A percentile compares a stretch with the other conserved stretches of the same genome.
phyloP scores from a whole-genome alignment of 2,329 filamentous ascomycete species.

The Aureobasidium sp. region DNA sequence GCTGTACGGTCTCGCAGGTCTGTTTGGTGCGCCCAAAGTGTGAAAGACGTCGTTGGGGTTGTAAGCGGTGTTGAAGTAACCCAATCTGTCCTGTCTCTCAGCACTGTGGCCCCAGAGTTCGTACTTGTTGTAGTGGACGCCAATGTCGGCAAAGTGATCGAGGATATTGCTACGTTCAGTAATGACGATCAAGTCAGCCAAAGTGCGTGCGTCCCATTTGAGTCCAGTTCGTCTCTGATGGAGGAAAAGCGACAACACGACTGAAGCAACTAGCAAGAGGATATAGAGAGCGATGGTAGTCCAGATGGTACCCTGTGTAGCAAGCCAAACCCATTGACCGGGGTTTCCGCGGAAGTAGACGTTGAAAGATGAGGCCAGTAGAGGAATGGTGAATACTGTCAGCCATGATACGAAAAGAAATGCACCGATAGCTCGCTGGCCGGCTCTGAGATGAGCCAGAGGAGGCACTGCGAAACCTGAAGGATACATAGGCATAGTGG shows the following conservation, averaged over 20 bases:
- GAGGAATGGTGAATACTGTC: slow-evolving; percentile 69
- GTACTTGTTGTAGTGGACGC: slow-evolving; percentile 49
- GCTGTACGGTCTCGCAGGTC: slow-evolving; percentile 45
- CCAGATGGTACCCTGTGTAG: slow-evolving; percentile 74
- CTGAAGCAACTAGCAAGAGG: slow-evolving; percentile 52
- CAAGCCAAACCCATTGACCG: slow-evolving; percentile 68
- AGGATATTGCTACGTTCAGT: slow-evolving; percentile 75
- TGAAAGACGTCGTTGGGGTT: slow-evolving; percentile 65
- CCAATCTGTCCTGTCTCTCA: slow-evolving; percentile 63
- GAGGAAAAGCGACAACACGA: slow-evolving; percentile 59
- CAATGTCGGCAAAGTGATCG: slow-evolving; percentile 62
- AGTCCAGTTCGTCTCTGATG: slow-evolving; percentile 62
- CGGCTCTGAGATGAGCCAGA: slow-evolving; percentile 59
- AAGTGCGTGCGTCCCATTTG: slow-evolving; percentile 74
- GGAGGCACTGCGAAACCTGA: slow-evolving; percentile 63
- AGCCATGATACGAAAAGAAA: slow-evolving; percentile 68
- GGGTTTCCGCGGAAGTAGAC: slow-evolving; percentile 50
- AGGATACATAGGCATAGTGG: slow-evolving; percentile 57
- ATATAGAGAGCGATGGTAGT: slow-evolving; percentile 67
- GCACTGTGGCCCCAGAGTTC: slow-evolving; percentile 51
- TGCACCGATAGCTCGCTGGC: slow-evolving; percentile 61
- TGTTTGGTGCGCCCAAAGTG: slow-evolving; percentile 62
- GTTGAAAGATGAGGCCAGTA: slow-evolving; percentile 71
- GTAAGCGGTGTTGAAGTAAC: slow-evolving; percentile 73
- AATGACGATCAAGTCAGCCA: slow-evolving; percentile 74